Conservation (phyloP, 1,284 basidiomycete species). For the Omphalotus olearius region DNA sequence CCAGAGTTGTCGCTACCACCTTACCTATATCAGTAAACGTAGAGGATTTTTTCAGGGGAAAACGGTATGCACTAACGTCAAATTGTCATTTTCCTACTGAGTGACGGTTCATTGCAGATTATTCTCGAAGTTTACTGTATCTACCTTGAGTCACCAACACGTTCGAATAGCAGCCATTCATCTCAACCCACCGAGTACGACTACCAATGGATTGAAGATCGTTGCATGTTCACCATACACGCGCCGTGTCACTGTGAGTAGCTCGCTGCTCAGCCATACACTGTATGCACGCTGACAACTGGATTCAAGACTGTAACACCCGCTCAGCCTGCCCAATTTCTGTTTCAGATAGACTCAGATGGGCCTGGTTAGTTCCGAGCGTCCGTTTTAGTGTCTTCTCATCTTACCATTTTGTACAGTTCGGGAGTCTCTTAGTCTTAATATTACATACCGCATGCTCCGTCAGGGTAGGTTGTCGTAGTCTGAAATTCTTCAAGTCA, state of each 20-base stretch:
- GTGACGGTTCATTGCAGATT: constrained; percentile 38
- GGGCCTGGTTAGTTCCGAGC: constrained; percentile 47
- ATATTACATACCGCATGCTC: constrained; percentile 67
- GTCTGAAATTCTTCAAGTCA: constrained; percentile 7
- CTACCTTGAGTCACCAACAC: constrained; percentile 66
- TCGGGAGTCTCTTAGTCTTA: constrained; percentile 56
- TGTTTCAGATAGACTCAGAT: constrained; percentile 67
- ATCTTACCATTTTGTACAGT: constrained; percentile 30
- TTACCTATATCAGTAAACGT: constrained; percentile 83
- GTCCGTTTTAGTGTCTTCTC: too few species aligned
- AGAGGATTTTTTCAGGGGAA: constrained; percentile 80
- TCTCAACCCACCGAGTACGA: constrained; percentile 40
- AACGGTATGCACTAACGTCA: constrained; percentile 37
- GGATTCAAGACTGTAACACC: constrained; percentile 61
- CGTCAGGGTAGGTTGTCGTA: constrained; percentile 54
- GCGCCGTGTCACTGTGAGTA: constrained; percentile 36
- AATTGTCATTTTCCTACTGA: constrained; percentile 1
- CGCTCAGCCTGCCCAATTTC: constrained; percentile 60
- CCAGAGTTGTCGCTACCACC: constrained; percentile 53
- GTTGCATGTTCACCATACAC: constrained; percentile 38
- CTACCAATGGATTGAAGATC: constrained; percentile 47
- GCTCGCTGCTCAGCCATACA: constrained; percentile 1
- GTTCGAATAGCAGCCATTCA: constrained; percentile 61
- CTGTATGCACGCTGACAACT: background rate
- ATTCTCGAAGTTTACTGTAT: constrained; percentile 78